Base-by-base conservation (phyloP, 148 eudicot species). In the Salicornia ramosissima region DNA sequence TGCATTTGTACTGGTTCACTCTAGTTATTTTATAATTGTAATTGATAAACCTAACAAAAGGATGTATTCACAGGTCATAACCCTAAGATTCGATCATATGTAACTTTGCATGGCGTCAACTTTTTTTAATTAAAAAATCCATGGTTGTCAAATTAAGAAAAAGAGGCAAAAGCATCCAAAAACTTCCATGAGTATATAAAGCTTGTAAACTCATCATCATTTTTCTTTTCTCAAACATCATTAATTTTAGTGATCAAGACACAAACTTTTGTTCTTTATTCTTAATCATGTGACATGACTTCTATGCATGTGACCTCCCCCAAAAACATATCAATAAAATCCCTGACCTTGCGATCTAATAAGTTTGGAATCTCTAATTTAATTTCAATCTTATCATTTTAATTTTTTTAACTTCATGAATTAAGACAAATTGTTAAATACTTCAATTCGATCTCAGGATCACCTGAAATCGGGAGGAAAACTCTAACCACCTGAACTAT, bases 341-440 rank as follows among this genome's bases (percentile, higher is more conserved):
- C 49, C 24, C 62, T 65, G 64, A 55, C 64, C 69, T 72, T 64
- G 25, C 40, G 69, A 73, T 67, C 29, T 60, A 59, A 67, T 60
- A 59, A 67, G 40, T 66, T 68, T 14, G 40, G 72, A 74, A 74
- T 68, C 77, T 74, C 16, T 46, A 26, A n/a, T 45, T 55, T 12
- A 18, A 29, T 53, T 21, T 55, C 24, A 2, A 5, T 54, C 24
- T 15, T 54, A n/a, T n/a, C n/a, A n/a, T n/a, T n/a, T n/a, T n/a
- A n/a, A n/a, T n/a, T n/a, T n/a, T n/a, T n/a, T n/a, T n/a, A n/a
- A n/a, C n/a, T n/a, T n/a, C n/a, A n/a, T n/a, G n/a, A n/a, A n/a
- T n/a, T n/a, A n/a, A n/a, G n/a, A n/a, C n/a, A n/a, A n/a, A n/a
- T n/a, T n/a, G n/a, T n/a, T n/a, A n/a, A n/a, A n/a, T n/a, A n/a